Evolutionary conservation across 108 stramenopile species (phyloP), one percentile per base, ranked within the genome.

Genomic region (Cyclostephanos invisitatus): DNA sequence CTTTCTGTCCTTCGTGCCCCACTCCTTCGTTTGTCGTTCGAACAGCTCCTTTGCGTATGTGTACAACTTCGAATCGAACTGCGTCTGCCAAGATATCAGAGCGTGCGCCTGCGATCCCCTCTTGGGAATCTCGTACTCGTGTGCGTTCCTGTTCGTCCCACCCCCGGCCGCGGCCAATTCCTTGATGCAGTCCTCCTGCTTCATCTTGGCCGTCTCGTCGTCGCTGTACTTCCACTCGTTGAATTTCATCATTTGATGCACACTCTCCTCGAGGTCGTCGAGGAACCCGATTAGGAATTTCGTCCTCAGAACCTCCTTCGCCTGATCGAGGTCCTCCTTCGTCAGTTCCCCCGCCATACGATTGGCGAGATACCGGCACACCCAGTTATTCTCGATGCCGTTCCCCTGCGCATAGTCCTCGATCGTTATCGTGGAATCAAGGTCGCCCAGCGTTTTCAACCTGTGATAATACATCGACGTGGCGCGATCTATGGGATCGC

Each of bases 351-450:
- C 85, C 48, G 74, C 61, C 85, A 83, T 83, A 0, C 58, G 44
- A 60, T 81, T 71, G 11, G 78, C 70, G n/a, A 85, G 47, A 51
- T 81, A 83, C 15, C 82, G 36, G 18, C 54, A 54, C 75, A 85
- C 73, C 85, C 85, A 85, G 40, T 85, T 85, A 47, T 83, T 75
- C 69, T 85, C 84, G 58, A 83, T 80, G 20, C 82, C 81, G 53
- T 83, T 73, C n/a, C 84, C 78, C 62, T 70, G 68, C 3, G 75
- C 85, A 46, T 75, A 85, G n/a, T 78, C 82, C 54, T 80, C 85
- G 20, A 85, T 58, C 8, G 54, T 64, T 0, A 80, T 46, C 50
- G 35, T 38, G 8, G 59, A 46, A 58, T 83, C 82, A 18, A 85
- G 64, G 68, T 79, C 72, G 2, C 67, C 63, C 14, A 64, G 18